These are phyloP conservation scores for Neospermospora avenae DNA, from an alignment of 2,329 filamentous ascomycete species.

Conservation along the genomic window DNA sequence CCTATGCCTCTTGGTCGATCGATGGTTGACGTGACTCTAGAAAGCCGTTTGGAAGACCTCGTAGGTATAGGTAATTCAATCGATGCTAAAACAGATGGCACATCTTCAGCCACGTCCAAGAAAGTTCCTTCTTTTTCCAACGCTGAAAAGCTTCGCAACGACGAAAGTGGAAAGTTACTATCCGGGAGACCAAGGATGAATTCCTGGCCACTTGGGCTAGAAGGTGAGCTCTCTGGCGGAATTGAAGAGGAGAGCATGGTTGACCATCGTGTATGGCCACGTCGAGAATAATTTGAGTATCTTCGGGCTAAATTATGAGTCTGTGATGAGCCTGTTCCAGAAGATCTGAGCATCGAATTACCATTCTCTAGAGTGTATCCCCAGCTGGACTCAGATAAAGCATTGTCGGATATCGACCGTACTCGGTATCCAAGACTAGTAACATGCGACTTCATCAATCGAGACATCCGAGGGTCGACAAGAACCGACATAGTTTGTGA, in stretches of 20 bases:
- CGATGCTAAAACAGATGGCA: background rate
- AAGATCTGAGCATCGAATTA: slow-evolving; percentile 20
- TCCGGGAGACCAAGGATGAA: slow-evolving; percentile 26
- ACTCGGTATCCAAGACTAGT: slow-evolving; percentile 12
- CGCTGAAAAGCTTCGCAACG: slow-evolving; percentile 27
- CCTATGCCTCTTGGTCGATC: slow-evolving; percentile 24
- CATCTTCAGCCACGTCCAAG: background rate
- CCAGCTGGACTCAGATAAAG: slow-evolving; percentile 26
- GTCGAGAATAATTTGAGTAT: slow-evolving; percentile 33
- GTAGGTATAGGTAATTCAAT: background rate
- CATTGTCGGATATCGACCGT: slow-evolving; percentile 30
- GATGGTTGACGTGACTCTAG: slow-evolving; percentile 16
- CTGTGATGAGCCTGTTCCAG: slow-evolving; percentile 22
- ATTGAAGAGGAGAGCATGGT: slow-evolving; percentile 15
- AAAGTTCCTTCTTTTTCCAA: background rate
- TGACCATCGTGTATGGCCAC: slow-evolving; percentile 27
- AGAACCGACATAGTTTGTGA: slow-evolving; percentile 20
- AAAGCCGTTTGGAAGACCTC: slow-evolving; percentile 20
- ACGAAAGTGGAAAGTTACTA: slow-evolving; percentile 26
- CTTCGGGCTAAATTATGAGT: slow-evolving; percentile 21
- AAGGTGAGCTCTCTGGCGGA: slow-evolving; percentile 15
- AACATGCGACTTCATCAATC: slow-evolving; percentile 12
- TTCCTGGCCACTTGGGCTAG: background rate
- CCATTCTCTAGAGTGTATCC: slow-evolving; percentile 28
- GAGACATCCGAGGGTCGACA: slow-evolving; percentile 13